Evolutionary conservation across 352 stramenopile species (phyloP).

Genomic region (Phytophthora lateralis): DNA sequence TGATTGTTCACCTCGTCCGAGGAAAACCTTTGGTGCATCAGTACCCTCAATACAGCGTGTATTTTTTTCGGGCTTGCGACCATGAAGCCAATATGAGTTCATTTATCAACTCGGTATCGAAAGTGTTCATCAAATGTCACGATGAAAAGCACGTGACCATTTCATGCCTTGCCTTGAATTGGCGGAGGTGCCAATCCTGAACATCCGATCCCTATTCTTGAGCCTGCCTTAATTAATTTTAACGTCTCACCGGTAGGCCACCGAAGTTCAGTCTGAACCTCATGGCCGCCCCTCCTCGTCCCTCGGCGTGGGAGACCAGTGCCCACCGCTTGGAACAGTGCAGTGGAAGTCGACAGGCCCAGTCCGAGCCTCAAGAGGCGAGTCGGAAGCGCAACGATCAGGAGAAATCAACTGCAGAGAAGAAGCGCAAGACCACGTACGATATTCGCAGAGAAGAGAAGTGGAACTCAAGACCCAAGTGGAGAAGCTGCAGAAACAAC

Average conservation of each 20-base stretch:
- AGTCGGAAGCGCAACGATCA: conserved; percentile 6
- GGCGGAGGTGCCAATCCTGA: neutral
- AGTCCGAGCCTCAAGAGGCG: neutral
- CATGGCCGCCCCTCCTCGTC: neutral
- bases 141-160: neutral
- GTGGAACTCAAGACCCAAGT: conserved; percentile 28
- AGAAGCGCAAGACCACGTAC: conserved; percentile 41
- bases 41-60: neutral
- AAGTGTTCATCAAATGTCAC: neutral
- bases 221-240: no score
- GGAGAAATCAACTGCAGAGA: neutral
- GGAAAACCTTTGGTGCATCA: neutral
- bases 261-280: no score
- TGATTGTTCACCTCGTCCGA: conserved; percentile 19
- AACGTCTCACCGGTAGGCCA: no score
- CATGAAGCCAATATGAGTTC: neutral
- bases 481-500: conserved; percentile 35
- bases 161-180: neutral
- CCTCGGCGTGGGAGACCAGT: neutral
- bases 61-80: neutral
- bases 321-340: neutral
- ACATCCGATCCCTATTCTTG: neutral
- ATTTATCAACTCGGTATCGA: neutral
- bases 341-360: neutral
- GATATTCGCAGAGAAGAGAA: conserved; percentile 44